A percentile compares a stretch with the other conserved stretches of the same genome.
These are phyloP conservation scores for Tieghemiomyces parasiticus DNA, from an alignment of 192 early-diverging fungal genomes.

Conservation along the genomic window DNA sequence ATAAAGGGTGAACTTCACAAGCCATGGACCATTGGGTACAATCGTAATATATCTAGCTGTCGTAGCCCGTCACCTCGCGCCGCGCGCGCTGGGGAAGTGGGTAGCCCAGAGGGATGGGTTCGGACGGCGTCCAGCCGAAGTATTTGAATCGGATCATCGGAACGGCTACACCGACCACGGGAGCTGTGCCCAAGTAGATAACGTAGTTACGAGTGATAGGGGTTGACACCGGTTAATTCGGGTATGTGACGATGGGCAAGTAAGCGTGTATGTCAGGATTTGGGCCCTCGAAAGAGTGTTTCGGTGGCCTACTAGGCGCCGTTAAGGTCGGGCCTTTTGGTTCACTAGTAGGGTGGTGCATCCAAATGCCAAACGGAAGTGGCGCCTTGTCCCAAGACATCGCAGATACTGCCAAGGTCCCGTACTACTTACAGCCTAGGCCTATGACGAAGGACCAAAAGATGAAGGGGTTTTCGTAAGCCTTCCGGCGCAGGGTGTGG, in stretches of 20 bases:
- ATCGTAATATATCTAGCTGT: not conserved
- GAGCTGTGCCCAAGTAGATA: not conserved
- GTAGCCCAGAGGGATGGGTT: conserved; percentile 1
- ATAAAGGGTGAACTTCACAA: too few relatives aligned
- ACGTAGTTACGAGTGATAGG: not conserved
- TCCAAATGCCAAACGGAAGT: not conserved
- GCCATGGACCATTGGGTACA: too few relatives aligned
- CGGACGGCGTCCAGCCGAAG: conserved; percentile 5
- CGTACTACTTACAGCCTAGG: not conserved
- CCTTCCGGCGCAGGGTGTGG: not conserved
- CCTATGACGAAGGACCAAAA: conserved; percentile 8
- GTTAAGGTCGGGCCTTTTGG: not conserved
- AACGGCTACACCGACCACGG: not conserved
- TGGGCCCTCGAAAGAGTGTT: not conserved
- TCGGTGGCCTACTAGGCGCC: not conserved
- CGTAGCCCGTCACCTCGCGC: not conserved
- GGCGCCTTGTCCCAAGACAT: not conserved
- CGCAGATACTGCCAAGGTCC: not conserved
- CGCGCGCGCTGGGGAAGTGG: conserved; percentile 1
- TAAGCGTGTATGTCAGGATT: not conserved
- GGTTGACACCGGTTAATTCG: not conserved
- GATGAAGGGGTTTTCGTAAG: conserved; percentile 7
- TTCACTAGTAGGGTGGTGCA: not conserved
- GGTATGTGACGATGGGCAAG: not conserved
- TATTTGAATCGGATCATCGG: not conserved